Evolutionary conservation across 805 yeast species (phyloP).

Genomic region (Phaffomyces thermotolerans): DNA sequence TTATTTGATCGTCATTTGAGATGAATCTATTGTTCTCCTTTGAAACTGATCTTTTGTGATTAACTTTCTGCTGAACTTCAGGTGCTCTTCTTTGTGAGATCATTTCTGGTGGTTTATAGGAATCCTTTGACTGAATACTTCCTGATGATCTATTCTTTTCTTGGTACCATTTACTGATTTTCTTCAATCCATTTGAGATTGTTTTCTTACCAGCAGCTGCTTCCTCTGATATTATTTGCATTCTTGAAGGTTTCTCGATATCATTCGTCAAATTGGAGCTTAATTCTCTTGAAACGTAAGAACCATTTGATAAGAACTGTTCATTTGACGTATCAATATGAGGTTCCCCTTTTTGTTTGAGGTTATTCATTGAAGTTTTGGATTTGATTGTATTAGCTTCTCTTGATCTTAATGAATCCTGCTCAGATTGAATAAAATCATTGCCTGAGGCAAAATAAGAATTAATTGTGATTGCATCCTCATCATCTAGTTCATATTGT

Average conservation of each 20-base stretch:
- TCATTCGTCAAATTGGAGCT: neutral
- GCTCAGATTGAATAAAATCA: conserved; percentile 6
- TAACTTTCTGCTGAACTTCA: neutral
- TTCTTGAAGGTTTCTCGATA: conserved; percentile 4
- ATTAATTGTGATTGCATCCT: conserved; percentile 1
- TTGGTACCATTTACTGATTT: conserved; percentile 64
- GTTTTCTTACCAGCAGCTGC: conserved; percentile 29
- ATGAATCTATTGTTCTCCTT: conserved; percentile 7
- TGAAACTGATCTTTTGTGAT: neutral
- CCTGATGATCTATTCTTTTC: conserved; percentile 32
- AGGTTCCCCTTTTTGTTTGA: conserved; percentile 18
- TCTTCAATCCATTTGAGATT: conserved; percentile 42
- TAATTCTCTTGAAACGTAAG: conserved; percentile 15
- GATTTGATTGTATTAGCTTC: conserved; percentile 1
- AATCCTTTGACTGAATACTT: neutral
- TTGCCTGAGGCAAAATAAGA: conserved; percentile 3
- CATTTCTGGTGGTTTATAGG: conserved; percentile 56
- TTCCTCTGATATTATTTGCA: conserved; percentile 19
- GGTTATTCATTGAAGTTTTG: conserved; percentile 5
- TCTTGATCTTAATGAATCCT: conserved; percentile 13
- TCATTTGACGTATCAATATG: conserved; percentile 21
- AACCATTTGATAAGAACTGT: conserved; percentile 24
- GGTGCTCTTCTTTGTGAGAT: conserved; percentile 46
- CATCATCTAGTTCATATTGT: conserved; percentile 6
- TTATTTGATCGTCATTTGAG: neutral